phyloP scores from a whole-genome alignment of 169 alveolate species.

The Amoebophrya sp. region DNA sequence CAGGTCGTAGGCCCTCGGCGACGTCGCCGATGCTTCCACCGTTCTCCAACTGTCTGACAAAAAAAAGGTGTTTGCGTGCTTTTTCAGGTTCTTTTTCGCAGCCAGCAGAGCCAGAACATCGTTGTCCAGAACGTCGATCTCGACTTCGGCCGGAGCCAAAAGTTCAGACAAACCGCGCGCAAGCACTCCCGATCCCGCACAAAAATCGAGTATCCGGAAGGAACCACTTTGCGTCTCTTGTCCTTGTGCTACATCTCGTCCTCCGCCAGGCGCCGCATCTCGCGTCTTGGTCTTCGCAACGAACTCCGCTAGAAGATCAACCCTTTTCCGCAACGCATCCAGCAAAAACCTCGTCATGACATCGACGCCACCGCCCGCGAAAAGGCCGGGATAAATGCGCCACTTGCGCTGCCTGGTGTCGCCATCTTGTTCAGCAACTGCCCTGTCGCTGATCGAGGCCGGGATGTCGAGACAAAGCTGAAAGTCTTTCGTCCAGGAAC shows the following conservation, averaged over 20 bases:
- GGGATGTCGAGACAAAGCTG: too few relatives aligned
- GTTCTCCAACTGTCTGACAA: background rate
- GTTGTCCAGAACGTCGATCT: background rate
- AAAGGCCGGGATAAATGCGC: background rate
- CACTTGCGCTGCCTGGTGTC: too few relatives aligned
- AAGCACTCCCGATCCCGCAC: background rate
- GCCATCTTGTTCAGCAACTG: too few relatives aligned
- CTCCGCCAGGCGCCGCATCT: too few relatives aligned
- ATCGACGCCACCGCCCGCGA: background rate
- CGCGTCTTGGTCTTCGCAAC: background rate
- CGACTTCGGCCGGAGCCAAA: background rate
- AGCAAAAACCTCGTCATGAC: background rate
- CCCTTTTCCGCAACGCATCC: background rate
- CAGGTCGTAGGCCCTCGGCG: background rate
- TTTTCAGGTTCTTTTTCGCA: background rate
- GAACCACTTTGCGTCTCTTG: background rate
- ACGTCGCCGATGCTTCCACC: background rate
- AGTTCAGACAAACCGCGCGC: background rate
- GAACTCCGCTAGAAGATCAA: background rate
- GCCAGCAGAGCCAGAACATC: background rate
- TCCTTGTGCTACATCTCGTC: background rate
- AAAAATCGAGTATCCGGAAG: background rate
- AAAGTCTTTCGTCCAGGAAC: too few relatives aligned
- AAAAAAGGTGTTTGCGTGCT: background rate
- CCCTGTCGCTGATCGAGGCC: too few relatives aligned